Percentiles rank a stretch among this genome's conserved stretches.
Conservation (phyloP, 2,329 filamentous ascomycete species). For the Apiospora sp. region DNA sequence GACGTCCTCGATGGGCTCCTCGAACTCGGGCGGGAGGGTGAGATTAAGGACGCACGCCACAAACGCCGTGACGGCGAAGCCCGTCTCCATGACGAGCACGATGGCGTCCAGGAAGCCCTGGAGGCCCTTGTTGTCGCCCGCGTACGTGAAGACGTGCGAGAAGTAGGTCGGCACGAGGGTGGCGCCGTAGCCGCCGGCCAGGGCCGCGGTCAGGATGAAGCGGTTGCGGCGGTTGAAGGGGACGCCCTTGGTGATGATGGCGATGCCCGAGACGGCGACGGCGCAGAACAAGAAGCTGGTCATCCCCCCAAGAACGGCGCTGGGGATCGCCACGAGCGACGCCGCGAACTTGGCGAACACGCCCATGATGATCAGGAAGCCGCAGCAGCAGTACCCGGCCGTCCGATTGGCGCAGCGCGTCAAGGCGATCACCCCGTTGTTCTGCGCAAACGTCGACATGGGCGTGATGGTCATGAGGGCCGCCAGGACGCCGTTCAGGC, state of each 20-base stretch:
- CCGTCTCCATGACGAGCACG: conserved; percentile 75
- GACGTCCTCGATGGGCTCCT: conserved; percentile 67
- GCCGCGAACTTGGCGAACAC: conserved; percentile 86
- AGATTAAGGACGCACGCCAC: conserved; percentile 78
- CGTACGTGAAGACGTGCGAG: conserved; percentile 74
- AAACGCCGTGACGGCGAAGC: conserved; percentile 78
- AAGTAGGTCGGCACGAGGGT: conserved; percentile 75
- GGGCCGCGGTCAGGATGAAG: conserved; percentile 80
- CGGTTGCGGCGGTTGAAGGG: conserved; percentile 81
- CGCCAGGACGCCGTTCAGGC: conserved; percentile 76
- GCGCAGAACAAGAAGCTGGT: conserved; percentile 71
- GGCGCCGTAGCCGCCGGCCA: conserved; percentile 77
- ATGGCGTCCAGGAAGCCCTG: conserved; percentile 80
- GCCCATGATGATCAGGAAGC: conserved; percentile 82
- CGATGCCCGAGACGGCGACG: conserved; percentile 79
- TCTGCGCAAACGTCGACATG: conserved; percentile 81
- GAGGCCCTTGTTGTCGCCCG: conserved; percentile 71
- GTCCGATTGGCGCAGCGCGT: conserved; percentile 83
- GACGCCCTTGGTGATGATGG: conserved; percentile 74
- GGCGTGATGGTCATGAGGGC: conserved; percentile 82
- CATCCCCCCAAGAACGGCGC: conserved; percentile 72
- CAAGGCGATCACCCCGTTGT: conserved; percentile 84
- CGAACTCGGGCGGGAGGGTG: conserved; percentile 76
- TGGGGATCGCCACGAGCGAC: conserved; percentile 77
- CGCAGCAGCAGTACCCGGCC: conserved; percentile 79